Evolutionary conservation across 768 basidiomycete species (phyloP).

Genomic region (Phanerodontia chrysosporium): DNA sequence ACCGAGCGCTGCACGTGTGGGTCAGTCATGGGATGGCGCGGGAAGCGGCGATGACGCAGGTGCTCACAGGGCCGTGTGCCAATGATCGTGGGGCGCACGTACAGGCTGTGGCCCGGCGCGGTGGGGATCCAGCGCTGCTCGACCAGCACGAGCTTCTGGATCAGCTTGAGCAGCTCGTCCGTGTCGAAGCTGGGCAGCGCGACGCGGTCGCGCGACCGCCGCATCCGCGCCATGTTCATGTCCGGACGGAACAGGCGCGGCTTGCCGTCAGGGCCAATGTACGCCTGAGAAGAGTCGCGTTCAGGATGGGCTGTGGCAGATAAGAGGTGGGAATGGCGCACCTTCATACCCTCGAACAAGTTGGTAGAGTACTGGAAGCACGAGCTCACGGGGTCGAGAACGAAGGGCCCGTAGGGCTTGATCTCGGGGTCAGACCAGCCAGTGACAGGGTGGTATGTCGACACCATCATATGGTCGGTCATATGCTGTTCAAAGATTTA

Average conservation of each 20-base stretch:
- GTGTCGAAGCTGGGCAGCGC: constrained; percentile 59
- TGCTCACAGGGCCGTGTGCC: constrained; percentile 37
- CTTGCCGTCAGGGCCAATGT: constrained; percentile 65
- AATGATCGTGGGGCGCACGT: constrained; percentile 79
- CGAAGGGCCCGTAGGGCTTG: constrained; percentile 60
- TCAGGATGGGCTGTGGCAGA: not conserved
- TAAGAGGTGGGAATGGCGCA: constrained; percentile 25
- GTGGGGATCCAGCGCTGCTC: constrained; percentile 87
- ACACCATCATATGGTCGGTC: constrained; percentile 77
- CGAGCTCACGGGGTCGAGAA: constrained; percentile 51
- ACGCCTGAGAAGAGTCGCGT: constrained; percentile 42
- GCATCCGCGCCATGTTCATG: constrained; percentile 80
- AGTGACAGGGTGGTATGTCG: constrained; percentile 52
- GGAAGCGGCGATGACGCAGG: not conserved
- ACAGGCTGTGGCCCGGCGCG: constrained; percentile 71
- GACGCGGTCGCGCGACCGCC: constrained; percentile 61
- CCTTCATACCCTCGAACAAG: constrained; percentile 69
- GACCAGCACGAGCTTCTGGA: constrained; percentile 62
- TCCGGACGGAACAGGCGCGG: constrained; percentile 79
- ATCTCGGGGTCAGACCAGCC: constrained; percentile 76
- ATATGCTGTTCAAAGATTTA: constrained; percentile 37
- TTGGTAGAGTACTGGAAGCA: constrained; percentile 60
- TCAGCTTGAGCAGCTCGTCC: constrained; percentile 42
- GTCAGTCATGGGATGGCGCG: not conserved
- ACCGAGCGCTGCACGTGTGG: constrained; percentile 37